Conservation (phyloP, 192 early-diverging fungal species). For the Linnemannia exigua region DNA sequence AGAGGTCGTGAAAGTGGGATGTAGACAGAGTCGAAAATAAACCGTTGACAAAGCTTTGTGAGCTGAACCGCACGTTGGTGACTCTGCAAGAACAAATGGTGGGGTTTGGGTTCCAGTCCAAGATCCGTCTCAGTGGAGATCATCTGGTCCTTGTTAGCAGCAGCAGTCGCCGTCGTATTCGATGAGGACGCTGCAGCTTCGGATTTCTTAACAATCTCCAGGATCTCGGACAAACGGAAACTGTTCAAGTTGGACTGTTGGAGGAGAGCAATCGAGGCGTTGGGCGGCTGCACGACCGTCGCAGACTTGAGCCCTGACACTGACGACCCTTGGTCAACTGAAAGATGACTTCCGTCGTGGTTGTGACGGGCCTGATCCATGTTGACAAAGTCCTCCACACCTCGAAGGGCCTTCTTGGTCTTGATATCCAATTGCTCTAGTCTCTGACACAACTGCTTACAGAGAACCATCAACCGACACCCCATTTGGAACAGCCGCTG, state of each 20-base stretch:
- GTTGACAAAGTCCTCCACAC: slow-evolving; percentile 37
- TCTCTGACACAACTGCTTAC: slow-evolving; percentile 57
- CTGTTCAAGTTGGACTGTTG: slow-evolving; percentile 70
- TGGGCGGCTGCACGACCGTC: slow-evolving; percentile 20
- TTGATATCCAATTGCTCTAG: slow-evolving; percentile 62
- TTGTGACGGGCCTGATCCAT: slow-evolving; percentile 6
- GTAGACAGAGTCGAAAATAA: slow-evolving; percentile 73
- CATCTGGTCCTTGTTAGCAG: slow-evolving; percentile 2
- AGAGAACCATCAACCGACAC: slow-evolving; percentile 71
- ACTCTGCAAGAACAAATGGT: slow-evolving; percentile 44
- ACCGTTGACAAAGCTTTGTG: slow-evolving; percentile 61
- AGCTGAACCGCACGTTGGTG: slow-evolving; percentile 56
- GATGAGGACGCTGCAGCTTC: not conserved
- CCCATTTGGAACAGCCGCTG: slow-evolving; percentile 80
- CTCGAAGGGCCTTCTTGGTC: slow-evolving; percentile 34
- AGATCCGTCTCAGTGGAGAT: slow-evolving; percentile 28
- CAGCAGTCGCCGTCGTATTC: no score
- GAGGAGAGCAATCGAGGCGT: slow-evolving; percentile 59
- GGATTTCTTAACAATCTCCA: slow-evolving; percentile 50
- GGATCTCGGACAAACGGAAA: slow-evolving; percentile 53
- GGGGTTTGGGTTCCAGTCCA: slow-evolving; percentile 36
- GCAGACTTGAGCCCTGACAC: slow-evolving; percentile 13
- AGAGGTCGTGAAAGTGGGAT: slow-evolving; percentile 64
- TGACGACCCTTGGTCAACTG: slow-evolving; percentile 10
- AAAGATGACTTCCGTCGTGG: slow-evolving; percentile 23